phyloP scores from a whole-genome alignment of 441 rosid species.

The Pelargonium cotyledonis region DNA sequence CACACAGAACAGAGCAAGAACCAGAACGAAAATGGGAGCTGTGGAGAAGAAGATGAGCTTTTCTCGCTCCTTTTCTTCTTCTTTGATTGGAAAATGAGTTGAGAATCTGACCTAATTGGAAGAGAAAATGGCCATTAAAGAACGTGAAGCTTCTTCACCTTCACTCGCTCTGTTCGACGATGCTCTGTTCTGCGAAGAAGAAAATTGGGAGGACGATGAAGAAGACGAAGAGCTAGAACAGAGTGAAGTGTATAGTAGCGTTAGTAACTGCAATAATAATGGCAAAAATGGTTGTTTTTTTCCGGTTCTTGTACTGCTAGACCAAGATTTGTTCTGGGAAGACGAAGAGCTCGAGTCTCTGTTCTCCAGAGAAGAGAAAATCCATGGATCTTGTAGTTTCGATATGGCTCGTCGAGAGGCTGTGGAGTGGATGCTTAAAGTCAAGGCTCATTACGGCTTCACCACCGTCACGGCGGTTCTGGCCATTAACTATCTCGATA shows the following conservation, averaged over 20 bases:
- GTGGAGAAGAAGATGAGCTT: neutral
- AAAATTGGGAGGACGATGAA: constrained; percentile 54
- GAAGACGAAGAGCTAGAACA: constrained; percentile 20
- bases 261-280: neutral
- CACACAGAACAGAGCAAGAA: neutral
- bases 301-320: constrained; percentile 29
- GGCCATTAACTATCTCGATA: constrained; percentile 67
- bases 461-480: constrained; percentile 56
- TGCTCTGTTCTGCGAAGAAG: constrained; percentile 78
- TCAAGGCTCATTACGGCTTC: constrained; percentile 55
- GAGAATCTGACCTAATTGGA: neutral
- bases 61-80: neutral
- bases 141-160: constrained; percentile 30
- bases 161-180: constrained; percentile 33
- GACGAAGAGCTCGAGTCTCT: constrained; percentile 64
- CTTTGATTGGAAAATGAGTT: neutral
- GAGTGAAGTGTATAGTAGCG: constrained; percentile 19
- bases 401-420: constrained; percentile 41
- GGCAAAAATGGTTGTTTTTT: constrained; percentile 18
- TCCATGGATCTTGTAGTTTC: constrained; percentile 15
- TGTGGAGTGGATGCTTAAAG: constrained; percentile 51
- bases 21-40: constrained; percentile 10
- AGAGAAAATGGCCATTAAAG: constrained; percentile 13
- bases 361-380: constrained; percentile 46
- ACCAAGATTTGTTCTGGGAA: constrained; percentile 70